Base-by-base conservation (phyloP, 148 eudicot species). In the Silene conica region DNA sequence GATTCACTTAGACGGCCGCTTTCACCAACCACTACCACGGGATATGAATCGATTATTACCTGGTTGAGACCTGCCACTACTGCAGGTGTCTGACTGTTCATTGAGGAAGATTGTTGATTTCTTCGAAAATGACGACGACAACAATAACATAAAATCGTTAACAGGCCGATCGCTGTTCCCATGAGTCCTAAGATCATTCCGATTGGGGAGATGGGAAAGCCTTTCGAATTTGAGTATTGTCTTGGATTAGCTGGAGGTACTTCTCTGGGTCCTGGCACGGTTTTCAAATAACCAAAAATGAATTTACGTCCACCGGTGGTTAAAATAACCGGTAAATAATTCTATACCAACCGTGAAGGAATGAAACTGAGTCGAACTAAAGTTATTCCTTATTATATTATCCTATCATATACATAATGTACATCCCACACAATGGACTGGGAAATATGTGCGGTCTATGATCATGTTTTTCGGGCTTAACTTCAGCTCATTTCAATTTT, bases 1-100 rank as follows among this genome's bases (percentile, higher is more conserved):
- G 0, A 80, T 81, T 21, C 87, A 77, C 38, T 74, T 69, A 73
- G 45, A 16, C 48, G 85, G 4, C 80, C 59, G 56, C 90, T 85
- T 73, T 85, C 82, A 0, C 92, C 90, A 5, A 87, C 50, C 5
- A 89, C 76, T 0, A 77, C 73, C 67, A 80, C 78, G 0, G 88
- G 88, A 72, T 82, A 89, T 1, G 90, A 83, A 22, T 85, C 85
- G 0, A 89, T 85, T 5, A 80, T 85, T 22, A 77, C 57, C 18
- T 38, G 72, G 21, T 89, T 85, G 2, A 88, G 85, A 15, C 89
- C 92, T 1, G 61, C 23, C 2, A 18, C 21, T 5, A 18, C 21
- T 0, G 28, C 18, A 50, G 16, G 55, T 2, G 15, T 12, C 19
- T 0, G 26, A 6, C 38, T 19, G 55, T 7, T 60, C 3, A 28